These are phyloP conservation scores for Globisporangium perplexum DNA, from an alignment of 352 stramenopile species.

Conservation along the genomic window DNA sequence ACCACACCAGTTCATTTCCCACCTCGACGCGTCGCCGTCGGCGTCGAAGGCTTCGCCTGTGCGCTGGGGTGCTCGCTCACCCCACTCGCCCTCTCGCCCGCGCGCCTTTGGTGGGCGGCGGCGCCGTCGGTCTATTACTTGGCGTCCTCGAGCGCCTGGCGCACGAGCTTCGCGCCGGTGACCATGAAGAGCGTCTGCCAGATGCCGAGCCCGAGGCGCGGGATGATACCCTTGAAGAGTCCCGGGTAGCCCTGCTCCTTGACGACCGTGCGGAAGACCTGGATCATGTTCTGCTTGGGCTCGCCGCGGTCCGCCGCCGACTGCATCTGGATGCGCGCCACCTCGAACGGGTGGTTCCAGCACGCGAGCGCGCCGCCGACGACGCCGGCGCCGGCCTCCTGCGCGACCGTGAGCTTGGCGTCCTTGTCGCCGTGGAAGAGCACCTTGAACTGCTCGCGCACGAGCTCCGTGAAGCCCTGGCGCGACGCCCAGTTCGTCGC, in stretches of 20 bases:
- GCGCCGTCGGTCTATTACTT: slow-evolving; percentile 18
- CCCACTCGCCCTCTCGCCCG: neutral
- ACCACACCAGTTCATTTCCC: slow-evolving; percentile 2
- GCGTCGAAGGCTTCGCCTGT: neutral
- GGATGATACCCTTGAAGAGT: slow-evolving; percentile 90
- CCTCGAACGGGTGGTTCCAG: slow-evolving; percentile 92
- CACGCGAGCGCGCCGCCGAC: slow-evolving; percentile 81
- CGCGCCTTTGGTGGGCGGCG: neutral
- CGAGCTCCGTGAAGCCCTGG: slow-evolving; percentile 88
- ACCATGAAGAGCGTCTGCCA: slow-evolving; percentile 93
- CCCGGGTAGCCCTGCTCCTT: slow-evolving; percentile 77
- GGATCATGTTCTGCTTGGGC: slow-evolving; percentile 87
- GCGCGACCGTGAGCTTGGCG: slow-evolving; percentile 84
- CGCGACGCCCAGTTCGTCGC: slow-evolving; percentile 90
- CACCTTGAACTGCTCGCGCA: slow-evolving; percentile 82
- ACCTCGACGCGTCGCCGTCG: neutral
- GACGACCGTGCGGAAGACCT: slow-evolving; percentile 84
- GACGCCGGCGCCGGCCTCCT: slow-evolving; percentile 84
- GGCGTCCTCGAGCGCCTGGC: slow-evolving; percentile 70
- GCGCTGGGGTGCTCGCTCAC: no score
- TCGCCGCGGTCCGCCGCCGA: slow-evolving; percentile 83
- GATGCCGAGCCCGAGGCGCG: slow-evolving; percentile 78
- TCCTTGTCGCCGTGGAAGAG: slow-evolving; percentile 75
- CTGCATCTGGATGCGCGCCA: slow-evolving; percentile 91
- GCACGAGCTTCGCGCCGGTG: slow-evolving; percentile 88